Conservation (phyloP, 768 basidiomycete species). For the Kwoniella sp. region DNA sequence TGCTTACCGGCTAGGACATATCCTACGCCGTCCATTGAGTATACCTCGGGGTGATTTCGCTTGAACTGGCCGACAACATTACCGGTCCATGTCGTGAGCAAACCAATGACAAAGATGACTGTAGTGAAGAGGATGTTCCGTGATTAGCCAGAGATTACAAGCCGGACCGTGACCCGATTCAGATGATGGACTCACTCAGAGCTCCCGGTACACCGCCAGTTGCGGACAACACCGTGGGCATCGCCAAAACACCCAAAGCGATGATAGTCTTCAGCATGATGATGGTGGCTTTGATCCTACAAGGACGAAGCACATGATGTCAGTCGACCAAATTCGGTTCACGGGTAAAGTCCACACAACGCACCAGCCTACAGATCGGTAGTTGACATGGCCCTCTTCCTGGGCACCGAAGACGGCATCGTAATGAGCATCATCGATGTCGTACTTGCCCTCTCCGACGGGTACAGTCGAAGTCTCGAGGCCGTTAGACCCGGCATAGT, state of each 20-base stretch:
- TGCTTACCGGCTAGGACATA: constrained; percentile 27
- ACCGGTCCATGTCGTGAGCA: constrained; percentile 35
- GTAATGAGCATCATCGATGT: constrained; percentile 21
- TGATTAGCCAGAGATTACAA: too few relatives aligned
- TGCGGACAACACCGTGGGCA: constrained; percentile 39
- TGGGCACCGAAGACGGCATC: constrained; percentile 47
- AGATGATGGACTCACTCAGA: constrained; percentile 31
- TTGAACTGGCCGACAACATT: constrained; percentile 40
- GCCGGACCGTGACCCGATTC: too few relatives aligned
- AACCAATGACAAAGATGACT: constrained; percentile 33
- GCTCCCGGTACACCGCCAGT: constrained; percentile 44
- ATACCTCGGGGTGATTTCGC: constrained; percentile 43
- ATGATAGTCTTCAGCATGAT: constrained; percentile 49
- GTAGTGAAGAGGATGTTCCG: background rate
- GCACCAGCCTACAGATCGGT: constrained; percentile 44
- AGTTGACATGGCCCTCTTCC: constrained; percentile 41
- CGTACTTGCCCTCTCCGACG: constrained; percentile 15
- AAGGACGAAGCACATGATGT: constrained; percentile 1
- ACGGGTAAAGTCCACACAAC: background rate
- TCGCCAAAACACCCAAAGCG: constrained; percentile 47
- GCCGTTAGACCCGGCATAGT: constrained; percentile 1
- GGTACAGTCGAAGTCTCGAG: constrained; percentile 9
- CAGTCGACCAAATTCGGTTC: background rate
- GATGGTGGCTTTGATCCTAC: constrained; percentile 43
- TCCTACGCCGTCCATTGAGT: constrained; percentile 39